Evolutionary conservation across 2,329 filamentous ascomycete genomes (phyloP), one percentile per base, ranked within the genome.

Genomic region (Periconia macrospinosa): DNA sequence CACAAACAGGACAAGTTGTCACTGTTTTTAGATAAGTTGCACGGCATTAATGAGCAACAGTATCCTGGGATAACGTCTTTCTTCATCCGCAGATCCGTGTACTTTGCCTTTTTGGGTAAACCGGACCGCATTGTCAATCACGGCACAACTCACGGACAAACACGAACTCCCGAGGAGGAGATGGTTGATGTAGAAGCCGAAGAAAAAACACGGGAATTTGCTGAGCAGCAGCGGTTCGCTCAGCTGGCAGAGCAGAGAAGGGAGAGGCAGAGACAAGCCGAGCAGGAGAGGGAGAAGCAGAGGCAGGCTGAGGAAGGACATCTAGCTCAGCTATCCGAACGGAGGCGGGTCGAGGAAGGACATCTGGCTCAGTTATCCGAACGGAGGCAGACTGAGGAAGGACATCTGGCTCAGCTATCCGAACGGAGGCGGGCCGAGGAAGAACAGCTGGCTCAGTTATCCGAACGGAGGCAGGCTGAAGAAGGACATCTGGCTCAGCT

Each of bases 91-190:
- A 50, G 49, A 55, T 64, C 58, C 13, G 50, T 64, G 27, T 66
- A 66, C 53, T 61, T 60, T 56, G 53, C 56, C 51, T 66, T 66
- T 56, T 64, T 60, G 48, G 54, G 60, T 55, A 63, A 54, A 51
- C 49, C 51, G 3, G 30, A 9, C 33, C 18, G 8, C 14, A 52
- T 41, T 48, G 14, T 41, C 30, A 47, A 47, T 47, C 17, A 37
- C 20, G 30, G 45, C 33, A 48, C 33, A 40, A 23, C 33, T 41
- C 14, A 40, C 17, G 33, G 18, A 41, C 30, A 47, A 37, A 47
- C 30, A 47, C 46, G 33, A 48, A 11, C 33, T 41, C 46, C 46
- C 14, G 17, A 48, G n/a, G 2, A 40, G 19, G 46, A 48, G 17
- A 48, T 48, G 2, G 6, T 41, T 41, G 6, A 48, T 30, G 18